phyloP scores from a whole-genome alignment of 1,284 basidiomycete genomes.

The Acaromyces ingoldii region DNA sequence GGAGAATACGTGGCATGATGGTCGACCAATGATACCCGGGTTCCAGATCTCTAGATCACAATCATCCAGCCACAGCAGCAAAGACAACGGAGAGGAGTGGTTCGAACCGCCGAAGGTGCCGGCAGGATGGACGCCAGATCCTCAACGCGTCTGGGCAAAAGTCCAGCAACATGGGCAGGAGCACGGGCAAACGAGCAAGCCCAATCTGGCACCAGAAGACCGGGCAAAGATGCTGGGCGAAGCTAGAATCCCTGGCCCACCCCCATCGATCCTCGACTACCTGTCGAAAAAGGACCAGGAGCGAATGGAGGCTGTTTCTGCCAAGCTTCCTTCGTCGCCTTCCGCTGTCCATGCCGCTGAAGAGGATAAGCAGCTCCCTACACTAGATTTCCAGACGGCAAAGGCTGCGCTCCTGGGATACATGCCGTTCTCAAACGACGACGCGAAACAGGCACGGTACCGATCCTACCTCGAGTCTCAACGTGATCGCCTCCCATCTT shows the following conservation, averaged over 20 bases:
- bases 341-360: conserved; percentile 44
- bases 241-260: conserved; percentile 63
- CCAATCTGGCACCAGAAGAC: conserved; percentile 53
- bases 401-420: conserved; percentile 81
- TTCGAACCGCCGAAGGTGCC: conserved; percentile 71
- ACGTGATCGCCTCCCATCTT: conserved; percentile 51
- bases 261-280: conserved; percentile 83
- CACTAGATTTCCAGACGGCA: conserved; percentile 69
- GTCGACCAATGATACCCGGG: conserved; percentile 66
- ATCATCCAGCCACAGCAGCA: conserved; percentile 58
- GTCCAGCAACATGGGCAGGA: background rate
- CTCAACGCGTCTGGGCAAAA: conserved; percentile 67
- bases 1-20: conserved; percentile 62
- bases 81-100: conserved; percentile 62
- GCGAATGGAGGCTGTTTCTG: conserved; percentile 60
- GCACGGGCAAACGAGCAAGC: conserved; percentile 1
- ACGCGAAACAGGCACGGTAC: conserved; percentile 78
- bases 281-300: conserved; percentile 85
- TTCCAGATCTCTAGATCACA: conserved; percentile 69
- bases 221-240: conserved; percentile 80
- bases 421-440: conserved; percentile 77
- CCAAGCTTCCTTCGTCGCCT: conserved; percentile 18
- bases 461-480: conserved; percentile 73
- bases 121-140: conserved; percentile 76
- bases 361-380: background rate